These are phyloP conservation scores for Paecilomyces sp. DNA, from an alignment of 2,329 filamentous ascomycete genomes.

Conservation along the genomic window DNA sequence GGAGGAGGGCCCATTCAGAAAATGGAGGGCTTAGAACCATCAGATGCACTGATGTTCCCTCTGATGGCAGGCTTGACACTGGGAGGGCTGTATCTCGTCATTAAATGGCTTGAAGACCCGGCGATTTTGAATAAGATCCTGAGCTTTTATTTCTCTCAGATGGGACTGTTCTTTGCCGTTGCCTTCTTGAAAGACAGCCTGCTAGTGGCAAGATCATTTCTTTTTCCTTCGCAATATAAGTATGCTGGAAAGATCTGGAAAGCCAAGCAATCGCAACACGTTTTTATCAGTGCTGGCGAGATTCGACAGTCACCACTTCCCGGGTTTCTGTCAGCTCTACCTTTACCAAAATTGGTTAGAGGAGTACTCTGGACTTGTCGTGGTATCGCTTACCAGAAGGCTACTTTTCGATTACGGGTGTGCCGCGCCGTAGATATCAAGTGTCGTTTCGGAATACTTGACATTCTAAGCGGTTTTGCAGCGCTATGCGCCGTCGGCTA, in stretches of 20 bases:
- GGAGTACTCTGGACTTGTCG: constrained; percentile 44
- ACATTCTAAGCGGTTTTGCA: constrained; percentile 50
- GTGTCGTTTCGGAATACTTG: constrained; percentile 35
- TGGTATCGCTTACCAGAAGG: constrained; percentile 42
- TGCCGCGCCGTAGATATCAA: constrained; percentile 44
- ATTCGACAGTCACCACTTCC: constrained; percentile 44
- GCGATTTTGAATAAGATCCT: constrained; percentile 74
- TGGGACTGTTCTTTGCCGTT: constrained; percentile 70
- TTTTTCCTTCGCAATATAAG: constrained; percentile 68
- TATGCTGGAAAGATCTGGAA: constrained; percentile 45
- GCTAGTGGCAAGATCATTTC: constrained; percentile 55
- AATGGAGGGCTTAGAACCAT: constrained; percentile 63
- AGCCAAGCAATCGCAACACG: constrained; percentile 22
- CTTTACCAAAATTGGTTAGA: constrained; percentile 31
- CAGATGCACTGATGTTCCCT: constrained; percentile 80
- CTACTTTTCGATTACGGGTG: constrained; percentile 46
- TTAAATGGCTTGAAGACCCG: constrained; percentile 81
- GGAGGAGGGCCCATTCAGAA: constrained; percentile 48
- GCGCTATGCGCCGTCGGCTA: constrained; percentile 54
- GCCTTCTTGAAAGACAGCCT: constrained; percentile 67
- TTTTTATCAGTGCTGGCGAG: constrained; percentile 17
- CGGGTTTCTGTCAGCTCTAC: constrained; percentile 41
- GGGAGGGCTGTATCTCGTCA: constrained; percentile 73
- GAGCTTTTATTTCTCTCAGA: constrained; percentile 72
- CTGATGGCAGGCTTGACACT: constrained; percentile 67